Evolutionary conservation across 1,284 basidiomycete species (phyloP), one percentile per base, ranked within the genome.

Genomic region (Ustilago crameri): DNA sequence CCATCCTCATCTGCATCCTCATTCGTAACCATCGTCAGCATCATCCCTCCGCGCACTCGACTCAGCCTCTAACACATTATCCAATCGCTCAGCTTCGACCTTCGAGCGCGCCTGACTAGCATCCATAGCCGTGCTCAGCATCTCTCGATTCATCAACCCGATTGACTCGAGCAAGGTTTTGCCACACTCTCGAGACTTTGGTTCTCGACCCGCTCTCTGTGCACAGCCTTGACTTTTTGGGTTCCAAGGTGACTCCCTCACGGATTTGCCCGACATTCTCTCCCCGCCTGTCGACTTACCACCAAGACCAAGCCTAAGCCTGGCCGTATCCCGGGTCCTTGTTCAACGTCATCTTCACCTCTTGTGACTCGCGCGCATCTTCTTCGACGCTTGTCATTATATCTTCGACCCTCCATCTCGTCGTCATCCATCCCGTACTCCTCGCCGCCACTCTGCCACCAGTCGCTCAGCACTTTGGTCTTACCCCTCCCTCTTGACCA

Each of bases 291-390:
- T 24, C 35, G 35, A 37, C 9, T 37, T 5, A n/a, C n/a, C n/a
- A n/a, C n/a, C n/a, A 37, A 37, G 35, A 37, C 35, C 9, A 17
- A 37, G 35, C 8, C 35, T 23, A 24, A 10, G 40, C 34, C 32
- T n/a, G 17, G 22, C 30, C 37, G n/a, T 12, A 43, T 51, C 40
- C 40, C 22, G 41, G 22, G 7, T 38, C 20, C n/a, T n/a, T 24
- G 41, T 22, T 46, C 42, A 18, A 43, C 38, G 44, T 48, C 60
- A 43, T 30, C 50, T 44, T 27, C 34, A 26, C 35, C 32, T 47
- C 22, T 37, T 47, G 44, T 63, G 52, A 62, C 59, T 63, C 54
- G 61, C 53, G 53, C 53, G 51, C 57, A 38, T 49, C 52, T 41
- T 47, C 32, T 24, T 27, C 45, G 22, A 46, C 48, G 35, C 15